Conservation (phyloP, 768 basidiomycete species). For the Agrocybe pediades region DNA sequence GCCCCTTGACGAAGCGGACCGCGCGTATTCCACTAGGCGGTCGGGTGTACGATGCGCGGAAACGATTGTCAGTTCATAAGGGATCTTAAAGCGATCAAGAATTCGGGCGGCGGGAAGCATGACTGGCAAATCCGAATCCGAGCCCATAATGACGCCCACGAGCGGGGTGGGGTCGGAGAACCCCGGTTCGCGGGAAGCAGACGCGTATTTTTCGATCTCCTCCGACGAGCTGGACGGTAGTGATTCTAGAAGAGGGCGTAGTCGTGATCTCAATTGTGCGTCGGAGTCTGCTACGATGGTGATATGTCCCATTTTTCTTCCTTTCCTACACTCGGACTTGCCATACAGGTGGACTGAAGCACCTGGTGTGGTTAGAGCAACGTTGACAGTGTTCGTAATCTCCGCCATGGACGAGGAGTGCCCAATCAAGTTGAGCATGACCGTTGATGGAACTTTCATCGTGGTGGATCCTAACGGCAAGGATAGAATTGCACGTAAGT, state of each 20-base stretch:
- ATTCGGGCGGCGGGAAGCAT: constrained; percentile 90
- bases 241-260: constrained; percentile 74
- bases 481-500: constrained; percentile 90
- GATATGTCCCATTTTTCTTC: constrained; percentile 97
- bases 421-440: constrained; percentile 97
- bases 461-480: constrained; percentile 88
- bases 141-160: constrained; percentile 97
- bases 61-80: constrained; percentile 94
- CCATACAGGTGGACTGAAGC: constrained; percentile 90
- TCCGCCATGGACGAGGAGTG: constrained; percentile 64
- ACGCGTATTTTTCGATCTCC: constrained; percentile 57
- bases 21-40: constrained; percentile 80
- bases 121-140: constrained; percentile 94
- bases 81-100: constrained; percentile 78
- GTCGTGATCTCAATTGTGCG: constrained; percentile 63
- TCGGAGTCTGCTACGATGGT: constrained; percentile 86
- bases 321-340: constrained; percentile 86
- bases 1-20: constrained; percentile 67
- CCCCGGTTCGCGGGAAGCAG: constrained; percentile 41
- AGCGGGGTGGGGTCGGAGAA: constrained; percentile 72
- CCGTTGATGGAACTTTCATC: constrained; percentile 83
- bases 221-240: constrained; percentile 48
- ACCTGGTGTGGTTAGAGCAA: constrained; percentile 71
- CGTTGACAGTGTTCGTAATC: constrained; percentile 54
- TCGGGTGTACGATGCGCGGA: constrained; percentile 96